phyloP scores from a whole-genome alignment of 441 rosid species.

The Daphne laureola region DNA sequence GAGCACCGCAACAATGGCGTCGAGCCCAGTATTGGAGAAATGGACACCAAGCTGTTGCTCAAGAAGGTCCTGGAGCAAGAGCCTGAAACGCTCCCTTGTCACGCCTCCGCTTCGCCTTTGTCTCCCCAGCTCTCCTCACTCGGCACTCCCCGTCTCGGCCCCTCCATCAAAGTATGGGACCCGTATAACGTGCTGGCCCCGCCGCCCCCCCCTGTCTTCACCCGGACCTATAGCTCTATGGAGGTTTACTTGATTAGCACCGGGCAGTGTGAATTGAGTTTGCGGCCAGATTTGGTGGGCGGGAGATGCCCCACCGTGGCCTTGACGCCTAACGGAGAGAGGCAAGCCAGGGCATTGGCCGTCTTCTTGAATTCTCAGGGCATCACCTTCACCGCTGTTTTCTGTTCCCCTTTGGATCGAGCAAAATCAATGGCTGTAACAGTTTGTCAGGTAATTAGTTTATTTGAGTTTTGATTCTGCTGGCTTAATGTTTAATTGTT shows the following conservation, averaged over 20 bases:
- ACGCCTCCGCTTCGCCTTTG: constrained; percentile 86
- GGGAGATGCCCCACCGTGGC: constrained; percentile 72
- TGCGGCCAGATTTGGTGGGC: constrained; percentile 69
- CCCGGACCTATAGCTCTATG: constrained; percentile 35
- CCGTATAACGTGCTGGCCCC: constrained; percentile 87
- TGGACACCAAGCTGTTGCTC: constrained; percentile 32
- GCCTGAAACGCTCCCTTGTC: constrained; percentile 82
- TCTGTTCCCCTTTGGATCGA: constrained; percentile 77
- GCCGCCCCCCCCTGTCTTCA: constrained; percentile 53
- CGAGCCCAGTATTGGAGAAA: constrained; percentile 21
- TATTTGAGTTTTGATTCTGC: constrained; percentile 1
- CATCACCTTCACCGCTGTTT: constrained; percentile 57
- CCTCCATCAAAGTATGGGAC: constrained; percentile 93
- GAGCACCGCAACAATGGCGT: constrained; percentile 27
- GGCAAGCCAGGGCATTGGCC: constrained; percentile 91
- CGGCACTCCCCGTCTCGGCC: constrained; percentile 87
- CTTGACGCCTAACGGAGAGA: constrained; percentile 67
- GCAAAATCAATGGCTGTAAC: constrained; percentile 74
- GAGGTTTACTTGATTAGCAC: constrained; percentile 73
- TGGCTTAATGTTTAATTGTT: constrained; percentile 1
- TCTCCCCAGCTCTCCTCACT: constrained; percentile 83
- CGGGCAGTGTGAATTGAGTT: constrained; percentile 69
- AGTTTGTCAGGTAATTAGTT: constrained; percentile 59
- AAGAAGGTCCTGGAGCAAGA: constrained; percentile 87
- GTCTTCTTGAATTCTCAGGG: constrained; percentile 76